These are phyloP conservation scores for Plasmopara muralis DNA, from an alignment of 352 stramenopile genomes.

Conservation along the genomic window DNA sequence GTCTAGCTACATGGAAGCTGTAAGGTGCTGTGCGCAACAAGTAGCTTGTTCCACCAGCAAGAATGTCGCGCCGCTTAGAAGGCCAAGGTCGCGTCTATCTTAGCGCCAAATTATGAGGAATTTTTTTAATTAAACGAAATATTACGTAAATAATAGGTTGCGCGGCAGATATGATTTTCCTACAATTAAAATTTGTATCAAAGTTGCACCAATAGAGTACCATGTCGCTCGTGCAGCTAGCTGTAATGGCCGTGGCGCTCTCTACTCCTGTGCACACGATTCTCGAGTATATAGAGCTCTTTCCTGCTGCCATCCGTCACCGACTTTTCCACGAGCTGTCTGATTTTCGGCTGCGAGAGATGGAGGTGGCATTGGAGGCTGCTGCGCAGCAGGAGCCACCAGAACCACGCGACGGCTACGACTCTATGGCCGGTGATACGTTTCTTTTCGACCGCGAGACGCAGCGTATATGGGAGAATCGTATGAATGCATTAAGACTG, in stretches of 20 bases:
- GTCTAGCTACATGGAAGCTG: no score
- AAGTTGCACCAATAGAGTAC: not conserved
- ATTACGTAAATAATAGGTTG: no score
- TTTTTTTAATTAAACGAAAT: no score
- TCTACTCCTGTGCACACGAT: conserved; percentile 31
- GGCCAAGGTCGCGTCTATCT: no score
- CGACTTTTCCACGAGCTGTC: conserved; percentile 38
- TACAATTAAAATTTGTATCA: no score
- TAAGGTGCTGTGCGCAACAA: no score
- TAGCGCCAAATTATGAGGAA: no score
- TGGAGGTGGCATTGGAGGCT: conserved; percentile 38
- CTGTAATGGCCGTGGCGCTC: conserved; percentile 24
- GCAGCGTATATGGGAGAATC: conserved; percentile 24
- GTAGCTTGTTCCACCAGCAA: no score
- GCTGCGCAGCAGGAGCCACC: conserved; percentile 7
- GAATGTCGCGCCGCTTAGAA: no score
- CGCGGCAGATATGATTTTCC: no score
- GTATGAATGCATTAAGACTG: conserved; percentile 16
- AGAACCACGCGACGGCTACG: conserved; percentile 17
- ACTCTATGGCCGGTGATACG: conserved; percentile 17
- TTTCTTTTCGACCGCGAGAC: conserved; percentile 39
- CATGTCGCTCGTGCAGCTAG: conserved; percentile 26
- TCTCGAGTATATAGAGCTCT: conserved; percentile 33
- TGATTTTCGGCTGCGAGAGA: conserved; percentile 36
- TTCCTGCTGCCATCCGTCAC: conserved; percentile 32